These are phyloP conservation scores for Didymella keratinophila DNA, from an alignment of 2,329 filamentous ascomycete genomes.

Conservation along the genomic window DNA sequence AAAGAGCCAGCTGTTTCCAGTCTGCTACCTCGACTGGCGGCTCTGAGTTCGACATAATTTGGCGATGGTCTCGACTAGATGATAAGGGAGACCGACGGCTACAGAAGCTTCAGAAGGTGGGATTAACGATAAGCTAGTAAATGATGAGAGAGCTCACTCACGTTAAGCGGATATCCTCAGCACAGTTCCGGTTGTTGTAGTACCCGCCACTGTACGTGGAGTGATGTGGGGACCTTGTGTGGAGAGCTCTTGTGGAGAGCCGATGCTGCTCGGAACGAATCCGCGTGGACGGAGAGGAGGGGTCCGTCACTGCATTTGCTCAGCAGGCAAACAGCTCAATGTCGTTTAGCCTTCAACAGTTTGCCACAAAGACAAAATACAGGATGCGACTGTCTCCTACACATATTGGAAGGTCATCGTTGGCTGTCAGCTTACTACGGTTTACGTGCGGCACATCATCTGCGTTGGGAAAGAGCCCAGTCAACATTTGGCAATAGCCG, in stretches of 20 bases:
- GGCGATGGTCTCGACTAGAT: not conserved
- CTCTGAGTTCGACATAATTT: slow-evolving; percentile 2
- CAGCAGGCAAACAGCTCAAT: not conserved
- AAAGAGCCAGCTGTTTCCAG: slow-evolving; percentile 43
- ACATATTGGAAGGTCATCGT: not conserved
- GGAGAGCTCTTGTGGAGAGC: slow-evolving; percentile 12
- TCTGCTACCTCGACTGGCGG: slow-evolving; percentile 20
- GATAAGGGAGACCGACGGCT: not conserved
- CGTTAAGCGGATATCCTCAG: not conserved
- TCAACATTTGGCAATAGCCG: not conserved
- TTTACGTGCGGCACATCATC: not conserved
- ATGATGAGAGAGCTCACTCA: not conserved
- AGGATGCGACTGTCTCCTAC: not conserved
- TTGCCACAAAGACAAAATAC: no score
- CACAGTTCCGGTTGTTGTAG: not conserved
- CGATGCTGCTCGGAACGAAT: slow-evolving; percentile 10
- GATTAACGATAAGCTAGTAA: not conserved
- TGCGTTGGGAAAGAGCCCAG: not conserved
- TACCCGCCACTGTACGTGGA: not conserved
- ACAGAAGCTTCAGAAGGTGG: not conserved
- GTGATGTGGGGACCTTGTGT: slow-evolving; percentile 12
- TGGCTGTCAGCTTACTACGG: not conserved
- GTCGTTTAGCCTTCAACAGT: not conserved
- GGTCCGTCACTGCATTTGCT: not conserved
- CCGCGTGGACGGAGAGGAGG: slow-evolving; percentile 6